These are phyloP conservation scores for Pleurotus salmoneostramineus DNA, from an alignment of 768 basidiomycete species.

Conservation along the genomic window DNA sequence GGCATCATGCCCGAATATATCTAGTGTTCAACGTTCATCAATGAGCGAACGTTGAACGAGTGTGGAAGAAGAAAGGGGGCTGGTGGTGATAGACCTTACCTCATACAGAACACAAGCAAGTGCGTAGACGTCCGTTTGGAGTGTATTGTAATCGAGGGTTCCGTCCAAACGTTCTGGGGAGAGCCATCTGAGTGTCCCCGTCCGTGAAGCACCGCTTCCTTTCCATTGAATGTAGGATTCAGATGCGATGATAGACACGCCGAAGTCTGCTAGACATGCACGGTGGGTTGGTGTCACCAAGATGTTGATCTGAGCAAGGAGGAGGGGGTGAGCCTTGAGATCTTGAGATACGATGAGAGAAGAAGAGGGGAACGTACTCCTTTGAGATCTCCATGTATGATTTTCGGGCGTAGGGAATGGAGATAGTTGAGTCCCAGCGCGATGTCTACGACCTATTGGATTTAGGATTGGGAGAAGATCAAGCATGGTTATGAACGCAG, in stretches of 20 bases:
- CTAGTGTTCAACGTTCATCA: slow-evolving; percentile 8
- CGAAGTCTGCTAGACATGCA: slow-evolving; percentile 51
- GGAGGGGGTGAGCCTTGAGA: neutral
- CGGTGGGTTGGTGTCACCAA: slow-evolving; percentile 33
- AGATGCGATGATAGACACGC: slow-evolving; percentile 27
- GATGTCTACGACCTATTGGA: slow-evolving; percentile 25
- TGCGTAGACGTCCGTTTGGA: slow-evolving; percentile 35
- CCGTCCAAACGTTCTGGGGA: slow-evolving; percentile 30
- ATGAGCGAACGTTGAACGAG: neutral
- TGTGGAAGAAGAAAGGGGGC: neutral
- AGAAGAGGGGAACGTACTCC: slow-evolving; percentile 23
- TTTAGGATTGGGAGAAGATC: neutral
- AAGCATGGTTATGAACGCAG: neutral
- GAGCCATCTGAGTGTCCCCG: slow-evolving; percentile 30
- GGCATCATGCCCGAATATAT: slow-evolving; percentile 22
- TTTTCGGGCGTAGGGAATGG: slow-evolving; percentile 20
- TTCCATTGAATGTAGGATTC: slow-evolving; percentile 8
- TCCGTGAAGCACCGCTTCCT: neutral
- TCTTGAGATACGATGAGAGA: neutral
- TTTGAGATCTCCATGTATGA: slow-evolving; percentile 44
- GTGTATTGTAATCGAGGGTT: slow-evolving; percentile 9
- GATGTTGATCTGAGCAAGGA: slow-evolving; percentile 34
- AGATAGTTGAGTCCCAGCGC: slow-evolving; percentile 27
- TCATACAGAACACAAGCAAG: slow-evolving; percentile 36
- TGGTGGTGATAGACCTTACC: slow-evolving; percentile 13